Conservation (phyloP, 192 early-diverging fungal genomes). For the Entomortierella lignicola region DNA sequence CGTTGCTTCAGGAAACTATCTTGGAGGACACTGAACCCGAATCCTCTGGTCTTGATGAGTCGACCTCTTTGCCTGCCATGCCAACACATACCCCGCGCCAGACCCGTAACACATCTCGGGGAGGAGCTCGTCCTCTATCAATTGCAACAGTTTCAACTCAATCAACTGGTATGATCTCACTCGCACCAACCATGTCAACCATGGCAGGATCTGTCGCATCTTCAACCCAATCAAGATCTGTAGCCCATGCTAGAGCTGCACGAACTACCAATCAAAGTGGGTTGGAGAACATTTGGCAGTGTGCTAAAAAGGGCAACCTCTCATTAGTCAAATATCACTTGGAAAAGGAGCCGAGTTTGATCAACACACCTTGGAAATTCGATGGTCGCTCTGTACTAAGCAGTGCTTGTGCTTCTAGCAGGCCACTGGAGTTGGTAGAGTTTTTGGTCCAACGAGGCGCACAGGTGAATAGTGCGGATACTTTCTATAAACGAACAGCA, state of each 20-base stretch:
- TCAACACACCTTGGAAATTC: slow-evolving; percentile 47
- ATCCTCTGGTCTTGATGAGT: neutral
- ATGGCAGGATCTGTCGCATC: slow-evolving; percentile 42
- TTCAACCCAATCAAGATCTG: slow-evolving; percentile 19
- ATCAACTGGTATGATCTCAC: slow-evolving; percentile 44
- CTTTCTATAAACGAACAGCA: slow-evolving; percentile 48
- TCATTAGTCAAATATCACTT: slow-evolving; percentile 25
- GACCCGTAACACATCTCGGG: neutral
- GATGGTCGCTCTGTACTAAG: slow-evolving; percentile 48
- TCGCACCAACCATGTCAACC: slow-evolving; percentile 47
- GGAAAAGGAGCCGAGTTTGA: slow-evolving; percentile 26
- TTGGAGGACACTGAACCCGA: slow-evolving; percentile 10
- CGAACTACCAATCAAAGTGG: slow-evolving; percentile 17
- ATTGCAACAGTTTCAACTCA: slow-evolving; percentile 31
- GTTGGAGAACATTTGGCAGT: slow-evolving; percentile 46
- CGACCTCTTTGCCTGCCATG: neutral
- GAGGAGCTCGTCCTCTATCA: slow-evolving; percentile 20
- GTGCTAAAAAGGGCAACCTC: slow-evolving; percentile 49
- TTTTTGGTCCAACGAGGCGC: slow-evolving; percentile 44
- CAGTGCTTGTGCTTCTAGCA: slow-evolving; percentile 46
- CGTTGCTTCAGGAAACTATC: slow-evolving; percentile 18
- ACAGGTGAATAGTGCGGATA: slow-evolving; percentile 41
- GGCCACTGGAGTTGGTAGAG: slow-evolving; percentile 47
- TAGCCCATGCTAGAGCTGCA: neutral
- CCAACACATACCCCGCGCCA: slow-evolving; percentile 3